Conservation (phyloP, 306 rosid species). For the Casuarina cunninghamiana region DNA sequence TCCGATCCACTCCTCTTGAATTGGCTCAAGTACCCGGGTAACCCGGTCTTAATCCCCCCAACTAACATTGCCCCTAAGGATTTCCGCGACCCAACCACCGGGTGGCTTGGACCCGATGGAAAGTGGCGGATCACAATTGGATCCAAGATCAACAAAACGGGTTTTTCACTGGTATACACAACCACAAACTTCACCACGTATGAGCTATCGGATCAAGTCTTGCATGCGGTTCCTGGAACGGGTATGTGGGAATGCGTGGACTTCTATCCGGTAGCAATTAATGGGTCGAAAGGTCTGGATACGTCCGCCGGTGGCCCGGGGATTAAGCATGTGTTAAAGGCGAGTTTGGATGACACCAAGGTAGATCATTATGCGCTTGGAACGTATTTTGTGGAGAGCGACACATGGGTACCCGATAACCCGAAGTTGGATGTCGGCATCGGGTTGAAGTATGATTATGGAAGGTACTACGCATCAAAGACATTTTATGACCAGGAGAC, state of each 20-base stretch:
- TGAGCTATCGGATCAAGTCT: conserved; percentile 24
- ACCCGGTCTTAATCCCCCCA: conserved; percentile 74
- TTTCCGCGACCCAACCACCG: conserved; percentile 82
- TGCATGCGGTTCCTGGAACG: conserved; percentile 75
- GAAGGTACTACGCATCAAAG: conserved; percentile 86
- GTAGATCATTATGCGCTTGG: conserved; percentile 71
- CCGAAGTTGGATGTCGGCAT: conserved; percentile 80
- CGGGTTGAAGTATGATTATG: conserved; percentile 70
- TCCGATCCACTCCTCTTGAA: conserved; percentile 77
- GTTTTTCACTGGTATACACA: conserved; percentile 51
- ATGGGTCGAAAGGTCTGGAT: conserved; percentile 63
- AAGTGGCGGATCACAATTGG: conserved; percentile 70
- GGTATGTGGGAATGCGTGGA: conserved; percentile 98
- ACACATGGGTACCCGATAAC: conserved; percentile 86
- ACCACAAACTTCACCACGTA: conserved; percentile 52
- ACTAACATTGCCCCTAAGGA: conserved; percentile 36
- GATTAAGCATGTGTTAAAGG: conserved; percentile 73
- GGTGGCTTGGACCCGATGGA: conserved; percentile 59
- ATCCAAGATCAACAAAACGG: conserved; percentile 46
- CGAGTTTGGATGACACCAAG: conserved; percentile 69
- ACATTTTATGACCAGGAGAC: conserved; percentile 65
- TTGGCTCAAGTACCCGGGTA: conserved; percentile 66
- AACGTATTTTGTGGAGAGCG: conserved; percentile 51
- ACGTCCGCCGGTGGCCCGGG: conserved; percentile 52
- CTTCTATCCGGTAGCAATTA: conserved; percentile 59